These are phyloP conservation scores for Coemansia sp. DNA, from an alignment of 192 early-diverging fungal species.

Conservation along the genomic window DNA sequence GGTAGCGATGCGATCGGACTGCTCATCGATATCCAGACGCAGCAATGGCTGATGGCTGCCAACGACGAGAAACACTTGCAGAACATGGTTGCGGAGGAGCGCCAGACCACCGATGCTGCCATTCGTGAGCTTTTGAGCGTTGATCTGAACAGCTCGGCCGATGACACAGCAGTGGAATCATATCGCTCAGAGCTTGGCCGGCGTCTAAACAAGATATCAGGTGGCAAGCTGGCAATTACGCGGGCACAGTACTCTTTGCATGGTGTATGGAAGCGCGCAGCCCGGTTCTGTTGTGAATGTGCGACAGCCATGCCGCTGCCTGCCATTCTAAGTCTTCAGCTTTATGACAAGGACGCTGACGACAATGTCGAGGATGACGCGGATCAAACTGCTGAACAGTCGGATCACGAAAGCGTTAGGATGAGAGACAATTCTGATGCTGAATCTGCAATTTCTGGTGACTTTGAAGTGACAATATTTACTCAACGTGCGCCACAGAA, in stretches of 20 bases:
- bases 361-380: neutral
- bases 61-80: constrained; percentile 36
- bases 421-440: neutral
- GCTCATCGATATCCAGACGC: constrained; percentile 48
- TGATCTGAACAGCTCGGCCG: neutral
- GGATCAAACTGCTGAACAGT: neutral
- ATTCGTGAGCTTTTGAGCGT: constrained; percentile 23
- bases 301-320: constrained; percentile 5
- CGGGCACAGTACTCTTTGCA: constrained; percentile 22
- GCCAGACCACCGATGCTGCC: constrained; percentile 10
- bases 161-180: neutral
- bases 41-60: constrained; percentile 42
- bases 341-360: neutral
- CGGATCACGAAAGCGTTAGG: neutral
- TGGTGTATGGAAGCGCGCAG: constrained; percentile 12
- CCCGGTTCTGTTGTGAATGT: constrained; percentile 21
- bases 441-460: constrained; percentile 8
- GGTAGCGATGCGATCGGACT: constrained; percentile 18
- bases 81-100: constrained; percentile 23
- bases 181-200: constrained; percentile 28
- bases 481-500: neutral
- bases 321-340: neutral
- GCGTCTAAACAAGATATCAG: constrained; percentile 44
- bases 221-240: constrained; percentile 28
- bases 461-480: constrained; percentile 38